Evolutionary conservation across 169 alveolate species (phyloP), one percentile per base, ranked within the genome.

Genomic region (Babesia bovis): DNA sequence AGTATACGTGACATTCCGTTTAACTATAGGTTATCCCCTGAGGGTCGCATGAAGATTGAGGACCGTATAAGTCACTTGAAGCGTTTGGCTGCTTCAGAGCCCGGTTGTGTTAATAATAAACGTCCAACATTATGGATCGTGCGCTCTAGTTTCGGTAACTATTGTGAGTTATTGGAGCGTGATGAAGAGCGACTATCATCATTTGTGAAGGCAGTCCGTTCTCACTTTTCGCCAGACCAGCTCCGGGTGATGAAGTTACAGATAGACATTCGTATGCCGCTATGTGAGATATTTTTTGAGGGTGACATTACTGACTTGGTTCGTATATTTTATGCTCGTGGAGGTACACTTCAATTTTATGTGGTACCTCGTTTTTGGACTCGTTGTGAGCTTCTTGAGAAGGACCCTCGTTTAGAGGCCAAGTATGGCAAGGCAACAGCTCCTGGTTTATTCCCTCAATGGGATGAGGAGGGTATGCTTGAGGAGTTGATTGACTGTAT

Each of bases 391-490:
- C 42, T 85, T 21, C 75, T 85, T 23, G 91, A 78, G 55, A 84
- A 75, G 82, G 91, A 85, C 60, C 83, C 83, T 6, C 79, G 91
- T 10, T 82, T 85, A 36, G 82, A 66, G 73, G 85, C 87, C 9
- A 85, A 73, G 35, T 85, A 85, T 53, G 91, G 91, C 21, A 86
- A 83, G 63, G 66, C 81, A 19, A 66, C 70, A 5, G 87, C 92
- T 21, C 91, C 91, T 7, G 91, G 91, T 7, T 67, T 85, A 30
- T 84, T 85, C 32, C 91, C 91, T 38, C 79, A 68, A 32, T 85
- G 91, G 91, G 91, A 85, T 47, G 91, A 72, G 50, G 82, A 77
- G 38, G 91, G 91, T 7, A 85, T 85, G 83, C 19, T 85, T 10
- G 91, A 85, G 60, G 91, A 85, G 61, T 44, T 85, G 23, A 74